phyloP scores from a whole-genome alignment of 2,329 filamentous ascomycete species.

The Alternaria burnsii region DNA sequence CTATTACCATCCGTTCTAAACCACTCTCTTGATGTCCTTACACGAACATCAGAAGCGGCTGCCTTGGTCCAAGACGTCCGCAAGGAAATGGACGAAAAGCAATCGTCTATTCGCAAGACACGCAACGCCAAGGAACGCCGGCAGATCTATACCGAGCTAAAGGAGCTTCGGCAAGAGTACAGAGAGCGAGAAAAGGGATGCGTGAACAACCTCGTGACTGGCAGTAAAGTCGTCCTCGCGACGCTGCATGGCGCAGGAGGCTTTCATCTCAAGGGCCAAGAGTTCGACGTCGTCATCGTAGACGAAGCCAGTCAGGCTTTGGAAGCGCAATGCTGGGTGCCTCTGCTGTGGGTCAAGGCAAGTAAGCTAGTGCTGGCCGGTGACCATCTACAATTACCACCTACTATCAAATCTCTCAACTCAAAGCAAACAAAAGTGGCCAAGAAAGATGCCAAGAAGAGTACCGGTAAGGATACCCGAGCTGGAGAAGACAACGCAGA shows the following conservation, averaged over 20 bases:
- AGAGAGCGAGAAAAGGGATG: conserved; percentile 84
- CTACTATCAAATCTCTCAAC: conserved; percentile 84
- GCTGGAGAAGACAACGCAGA: conserved; percentile 36
- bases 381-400: conserved; percentile 92
- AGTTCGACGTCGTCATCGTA: conserved; percentile 93
- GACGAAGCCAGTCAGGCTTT: conserved; percentile 96
- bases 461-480: conserved; percentile 53
- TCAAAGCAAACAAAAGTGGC: conserved; percentile 49
- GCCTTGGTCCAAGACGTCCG: conserved; percentile 89
- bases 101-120: conserved; percentile 87
- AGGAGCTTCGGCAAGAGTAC: conserved; percentile 86
- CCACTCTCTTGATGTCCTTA: conserved; percentile 91
- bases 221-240: conserved; percentile 87
- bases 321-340: conserved; percentile 97
- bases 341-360: conserved; percentile 73
- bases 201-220: conserved; percentile 75
- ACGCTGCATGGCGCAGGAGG: conserved; percentile 93
- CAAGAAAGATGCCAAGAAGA: conserved; percentile 45
- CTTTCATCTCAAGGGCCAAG: conserved; percentile 77
- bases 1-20: conserved; percentile 86
- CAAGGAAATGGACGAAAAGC: conserved; percentile 91
- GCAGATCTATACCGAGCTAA: conserved; percentile 84
- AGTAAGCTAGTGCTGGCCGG: conserved; percentile 89
- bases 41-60: conserved; percentile 87
- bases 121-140: conserved; percentile 79